Evolutionary conservation across 2,329 filamentous ascomycete species (phyloP), one percentile per base, ranked within the genome.

Genomic region (Fusarium sp.): DNA sequence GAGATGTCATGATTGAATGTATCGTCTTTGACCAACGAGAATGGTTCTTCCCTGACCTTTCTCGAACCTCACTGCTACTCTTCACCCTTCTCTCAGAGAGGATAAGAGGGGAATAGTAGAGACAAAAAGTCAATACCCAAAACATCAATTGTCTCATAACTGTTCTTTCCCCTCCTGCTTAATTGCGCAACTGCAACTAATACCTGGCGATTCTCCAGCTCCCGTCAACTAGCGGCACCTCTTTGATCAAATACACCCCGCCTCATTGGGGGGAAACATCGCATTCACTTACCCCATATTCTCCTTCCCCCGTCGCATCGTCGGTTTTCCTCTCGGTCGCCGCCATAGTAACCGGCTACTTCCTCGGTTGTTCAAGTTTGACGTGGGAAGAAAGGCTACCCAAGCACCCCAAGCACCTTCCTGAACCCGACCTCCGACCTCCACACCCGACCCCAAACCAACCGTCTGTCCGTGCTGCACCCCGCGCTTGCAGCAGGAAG

Each of bases 291-390:
- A 67, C 70, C 60, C 62, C 61, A 57, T 70, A 70, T 66, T 60
- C 65, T 56, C 47, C 56, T 38, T 50, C 49, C 62, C 61, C 56
- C 67, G 67, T 67, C 66, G 65, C 68, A 67, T 71, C 62, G 61
- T 67, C 68, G 68, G 68, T 70, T 62, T 71, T 67, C 60, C 64
- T 66, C 69, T 72, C 70, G 70, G 70, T 66, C 70, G 68, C 68
- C 70, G 71, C 69, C 62, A 58, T 32, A 55, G 46, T 51, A 67
- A 55, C 71, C 71, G 71, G 70, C 51, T 52, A 73, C 69, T 69
- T 71, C 69, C 71, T 73, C 71, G 71, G 71, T 67, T 70, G 59
- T 56, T 36, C 30, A 55, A 28, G 34, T 39, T 55, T 19, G 59
- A 54, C 28, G 49, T 39, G 49, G 39, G 20, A 65, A 65, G 50